phyloP scores from a whole-genome alignment of 345 rosid genomes.

The Lagerstroemia speciosa region DNA sequence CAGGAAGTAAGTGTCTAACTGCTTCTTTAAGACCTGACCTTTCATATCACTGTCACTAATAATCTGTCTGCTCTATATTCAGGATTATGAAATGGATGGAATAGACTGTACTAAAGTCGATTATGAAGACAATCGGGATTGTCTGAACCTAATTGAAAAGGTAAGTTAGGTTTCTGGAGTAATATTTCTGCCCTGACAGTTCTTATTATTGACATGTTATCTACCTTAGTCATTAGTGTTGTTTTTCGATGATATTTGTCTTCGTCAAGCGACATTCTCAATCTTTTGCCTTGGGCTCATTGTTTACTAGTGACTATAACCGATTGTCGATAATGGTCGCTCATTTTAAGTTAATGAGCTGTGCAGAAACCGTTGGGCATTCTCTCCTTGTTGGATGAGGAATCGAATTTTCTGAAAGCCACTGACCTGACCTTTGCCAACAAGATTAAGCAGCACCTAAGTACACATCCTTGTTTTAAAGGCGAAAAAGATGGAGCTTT shows the following conservation, averaged over 20 bases:
- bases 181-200: background rate
- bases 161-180: constrained; percentile 23
- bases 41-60: constrained; percentile 1
- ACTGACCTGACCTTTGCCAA: constrained; percentile 81
- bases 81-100: constrained; percentile 92
- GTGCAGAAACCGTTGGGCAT: constrained; percentile 82
- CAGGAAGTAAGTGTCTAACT: constrained; percentile 50
- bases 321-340: background rate
- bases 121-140: constrained; percentile 80
- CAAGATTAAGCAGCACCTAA: constrained; percentile 81
- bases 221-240: no score
- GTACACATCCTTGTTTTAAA: constrained; percentile 58
- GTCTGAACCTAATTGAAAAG: constrained; percentile 89
- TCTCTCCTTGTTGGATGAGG: constrained; percentile 78
- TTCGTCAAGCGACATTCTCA: background rate
- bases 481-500: constrained; percentile 89
- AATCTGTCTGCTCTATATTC: constrained; percentile 39
- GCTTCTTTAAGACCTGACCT: background rate
- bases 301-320: background rate
- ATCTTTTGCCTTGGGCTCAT: background rate
- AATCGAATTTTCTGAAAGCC: constrained; percentile 73
- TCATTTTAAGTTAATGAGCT: constrained; percentile 5
- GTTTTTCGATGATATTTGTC: constrained; percentile 7
- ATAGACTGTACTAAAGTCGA: constrained; percentile 86
- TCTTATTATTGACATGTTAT: background rate